Percentiles rank a stretch among this genome's conserved stretches.
Conservation (phyloP, 2,329 filamentous ascomycete genomes). For the Lasiodiplodia theobromae region DNA sequence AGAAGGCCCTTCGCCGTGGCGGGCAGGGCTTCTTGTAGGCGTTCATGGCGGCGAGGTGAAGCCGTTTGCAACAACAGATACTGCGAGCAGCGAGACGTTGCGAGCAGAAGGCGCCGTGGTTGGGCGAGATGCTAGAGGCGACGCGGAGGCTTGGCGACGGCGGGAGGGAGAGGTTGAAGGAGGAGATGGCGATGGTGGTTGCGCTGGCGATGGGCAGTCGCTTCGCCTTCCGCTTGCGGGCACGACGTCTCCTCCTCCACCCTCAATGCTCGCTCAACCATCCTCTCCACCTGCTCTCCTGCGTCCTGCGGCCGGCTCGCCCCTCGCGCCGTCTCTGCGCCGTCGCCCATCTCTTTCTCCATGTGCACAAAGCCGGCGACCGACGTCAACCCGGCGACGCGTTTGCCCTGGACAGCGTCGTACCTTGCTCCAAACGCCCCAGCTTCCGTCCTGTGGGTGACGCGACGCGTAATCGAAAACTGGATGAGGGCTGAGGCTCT, state of each 20-base stretch:
- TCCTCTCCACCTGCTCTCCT: not conserved
- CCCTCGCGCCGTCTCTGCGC: slow-evolving; percentile 5
- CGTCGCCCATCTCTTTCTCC: not conserved
- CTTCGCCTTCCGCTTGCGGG: slow-evolving; percentile 15
- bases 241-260: not conserved
- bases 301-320: not conserved
- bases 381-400: not conserved
- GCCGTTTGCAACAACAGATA: slow-evolving; percentile 14
- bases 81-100: slow-evolving; percentile 22
- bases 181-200: not conserved
- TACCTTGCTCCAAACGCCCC: not conserved
- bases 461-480: not conserved
- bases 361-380: slow-evolving; percentile 15
- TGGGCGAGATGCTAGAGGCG: not conserved
- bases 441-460: slow-evolving; percentile 1
- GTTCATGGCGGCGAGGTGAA: not conserved
- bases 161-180: not conserved
- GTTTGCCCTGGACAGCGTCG: slow-evolving; percentile 15
- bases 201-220: not conserved
- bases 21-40: slow-evolving; percentile 12
- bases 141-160: not conserved
- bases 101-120: not conserved
- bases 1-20: not conserved
- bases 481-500: not conserved
- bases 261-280: not conserved